A percentile compares a stretch with the other conserved stretches of the same genome.
Conservation (phyloP, 345 rosid genomes). For the Sonneratia caseolaris region DNA sequence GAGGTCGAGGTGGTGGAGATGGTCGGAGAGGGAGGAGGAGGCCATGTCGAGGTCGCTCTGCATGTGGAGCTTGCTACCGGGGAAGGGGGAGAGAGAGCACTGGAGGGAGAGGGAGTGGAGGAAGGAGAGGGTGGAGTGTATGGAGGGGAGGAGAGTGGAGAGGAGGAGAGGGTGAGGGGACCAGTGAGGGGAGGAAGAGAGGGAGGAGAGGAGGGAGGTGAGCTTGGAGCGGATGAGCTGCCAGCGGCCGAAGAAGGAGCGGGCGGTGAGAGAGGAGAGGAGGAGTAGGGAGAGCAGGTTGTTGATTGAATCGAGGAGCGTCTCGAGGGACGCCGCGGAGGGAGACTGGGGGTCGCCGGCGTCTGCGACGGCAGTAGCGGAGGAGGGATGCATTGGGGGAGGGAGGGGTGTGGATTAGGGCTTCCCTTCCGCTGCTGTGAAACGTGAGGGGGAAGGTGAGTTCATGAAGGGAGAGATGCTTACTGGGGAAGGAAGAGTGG, state of each 20-base stretch:
- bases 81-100: slow-evolving; percentile 23
- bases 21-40: slow-evolving; percentile 50
- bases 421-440: neutral
- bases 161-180: slow-evolving; percentile 27
- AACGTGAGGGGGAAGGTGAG: neutral
- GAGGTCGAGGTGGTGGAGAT: slow-evolving; percentile 59
- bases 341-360: neutral
- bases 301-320: slow-evolving; percentile 48
- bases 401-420: no score
- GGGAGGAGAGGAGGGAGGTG: slow-evolving; percentile 40
- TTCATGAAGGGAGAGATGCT: neutral
- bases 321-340: slow-evolving; percentile 29
- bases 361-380: slow-evolving; percentile 14
- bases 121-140: slow-evolving; percentile 65
- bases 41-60: slow-evolving; percentile 90
- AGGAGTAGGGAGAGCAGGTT: slow-evolving; percentile 62
- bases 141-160: slow-evolving; percentile 56
- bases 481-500: neutral
- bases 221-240: slow-evolving; percentile 59
- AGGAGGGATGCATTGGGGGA: slow-evolving; percentile 31
- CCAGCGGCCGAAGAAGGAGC: slow-evolving; percentile 69
- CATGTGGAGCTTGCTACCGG: slow-evolving; percentile 68
- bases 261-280: slow-evolving; percentile 46
- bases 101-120: slow-evolving; percentile 45
- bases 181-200: slow-evolving; percentile 23